Conservation (phyloP, 2,329 filamentous ascomycete species). For the Neofusicoccum ribis region DNA sequence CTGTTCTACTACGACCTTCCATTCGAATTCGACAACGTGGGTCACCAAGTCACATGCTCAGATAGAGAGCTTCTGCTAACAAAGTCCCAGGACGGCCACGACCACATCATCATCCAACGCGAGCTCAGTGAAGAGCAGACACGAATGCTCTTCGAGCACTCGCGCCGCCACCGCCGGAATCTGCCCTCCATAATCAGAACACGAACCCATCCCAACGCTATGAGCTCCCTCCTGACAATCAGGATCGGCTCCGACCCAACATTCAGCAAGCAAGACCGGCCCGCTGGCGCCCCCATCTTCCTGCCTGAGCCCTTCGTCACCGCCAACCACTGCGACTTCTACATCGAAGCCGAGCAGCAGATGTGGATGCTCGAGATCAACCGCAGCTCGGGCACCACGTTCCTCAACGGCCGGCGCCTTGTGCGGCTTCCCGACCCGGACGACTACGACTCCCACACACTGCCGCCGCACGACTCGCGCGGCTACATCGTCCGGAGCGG, state of each 20-base stretch:
- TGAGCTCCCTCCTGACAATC: background rate
- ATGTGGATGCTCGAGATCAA: constrained; percentile 1
- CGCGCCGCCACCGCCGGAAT: background rate
- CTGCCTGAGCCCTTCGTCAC: background rate
- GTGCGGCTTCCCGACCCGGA: background rate
- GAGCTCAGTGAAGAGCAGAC: background rate
- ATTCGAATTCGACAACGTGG: constrained; percentile 1
- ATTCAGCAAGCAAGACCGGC: background rate
- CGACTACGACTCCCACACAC: background rate
- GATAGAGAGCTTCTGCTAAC: background rate
- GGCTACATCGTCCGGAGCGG: background rate
- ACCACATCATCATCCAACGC: constrained; percentile 4
- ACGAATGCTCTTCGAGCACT: background rate
- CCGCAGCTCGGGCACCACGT: background rate
- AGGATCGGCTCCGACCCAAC: constrained; percentile 1
- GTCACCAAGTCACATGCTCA: background rate
- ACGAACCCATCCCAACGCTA: background rate
- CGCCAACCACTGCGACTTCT: constrained; percentile 4
- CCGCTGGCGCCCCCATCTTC: background rate
- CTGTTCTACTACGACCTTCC: constrained; percentile 16
- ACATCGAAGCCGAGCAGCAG: background rate
- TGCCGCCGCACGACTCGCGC: background rate
- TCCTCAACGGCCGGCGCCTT: constrained; percentile 10
- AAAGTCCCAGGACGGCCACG: background rate
- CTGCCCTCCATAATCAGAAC: background rate